A percentile compares a stretch with the other conserved stretches of the same genome.
Evolutionary conservation across 2,329 filamentous ascomycete genomes (phyloP).

Genomic region (Metarhizium robertsii): DNA sequence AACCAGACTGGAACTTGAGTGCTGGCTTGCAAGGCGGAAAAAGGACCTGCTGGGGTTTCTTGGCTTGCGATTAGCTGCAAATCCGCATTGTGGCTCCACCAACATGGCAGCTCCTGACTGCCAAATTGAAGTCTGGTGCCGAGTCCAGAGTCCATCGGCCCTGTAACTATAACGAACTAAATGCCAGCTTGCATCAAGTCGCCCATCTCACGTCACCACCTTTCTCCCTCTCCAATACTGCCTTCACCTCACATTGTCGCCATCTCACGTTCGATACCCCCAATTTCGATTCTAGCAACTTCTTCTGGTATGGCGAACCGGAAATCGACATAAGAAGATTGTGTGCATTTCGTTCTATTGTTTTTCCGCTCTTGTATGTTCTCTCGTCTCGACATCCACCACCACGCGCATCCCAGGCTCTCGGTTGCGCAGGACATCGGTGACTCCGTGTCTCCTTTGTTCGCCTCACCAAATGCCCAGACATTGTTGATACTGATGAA

Average conservation of each 20-base stretch:
- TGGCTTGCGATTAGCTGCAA: not conserved
- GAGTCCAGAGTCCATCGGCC: not conserved
- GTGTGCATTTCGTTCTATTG: constrained; percentile 10
- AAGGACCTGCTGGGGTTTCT: not conserved
- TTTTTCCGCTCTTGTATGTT: not conserved
- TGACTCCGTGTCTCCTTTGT: not conserved
- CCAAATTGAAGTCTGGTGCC: not conserved
- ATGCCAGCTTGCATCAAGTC: constrained; percentile 8
- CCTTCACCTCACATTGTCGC: not conserved
- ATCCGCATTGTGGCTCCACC: not conserved
- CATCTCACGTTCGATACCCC: not conserved
- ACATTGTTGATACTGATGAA: not conserved
- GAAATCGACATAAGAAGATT: constrained; percentile 8
- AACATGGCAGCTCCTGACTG: not conserved
- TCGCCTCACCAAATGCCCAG: constrained; percentile 5
- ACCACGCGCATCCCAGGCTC: not conserved
- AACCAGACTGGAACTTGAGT: not conserved
- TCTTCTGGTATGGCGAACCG: constrained; percentile 11
- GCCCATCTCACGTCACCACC: constrained; percentile 9
- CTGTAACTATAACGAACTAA: not conserved
- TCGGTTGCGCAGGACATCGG: not conserved
- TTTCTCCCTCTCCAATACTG: not conserved
- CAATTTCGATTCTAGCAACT: not conserved
- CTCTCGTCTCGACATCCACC: not conserved
- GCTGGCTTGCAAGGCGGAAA: not conserved